phyloP scores from a whole-genome alignment of 1,284 basidiomycete genomes.

The Mycena citricolor region DNA sequence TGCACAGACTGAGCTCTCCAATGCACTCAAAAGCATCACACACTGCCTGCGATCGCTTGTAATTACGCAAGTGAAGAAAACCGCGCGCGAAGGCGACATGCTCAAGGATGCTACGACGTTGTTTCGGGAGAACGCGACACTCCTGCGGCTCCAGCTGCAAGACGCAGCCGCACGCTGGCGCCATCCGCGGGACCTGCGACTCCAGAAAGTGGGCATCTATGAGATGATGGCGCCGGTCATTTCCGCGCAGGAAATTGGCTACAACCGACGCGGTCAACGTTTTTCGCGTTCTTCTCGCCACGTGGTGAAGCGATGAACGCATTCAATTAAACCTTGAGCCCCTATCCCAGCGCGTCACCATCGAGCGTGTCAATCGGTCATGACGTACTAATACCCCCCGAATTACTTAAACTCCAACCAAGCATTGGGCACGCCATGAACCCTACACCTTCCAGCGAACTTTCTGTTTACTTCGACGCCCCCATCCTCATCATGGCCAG shows the following conservation, averaged over 20 bases:
- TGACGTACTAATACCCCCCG: too few species aligned
- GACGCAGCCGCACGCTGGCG: constrained; percentile 22
- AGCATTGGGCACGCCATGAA: too few species aligned
- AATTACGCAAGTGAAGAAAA: constrained; percentile 19
- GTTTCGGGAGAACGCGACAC: constrained; percentile 15
- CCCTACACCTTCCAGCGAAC: constrained; percentile 36
- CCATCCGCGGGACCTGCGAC: constrained; percentile 19
- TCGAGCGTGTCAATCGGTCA: too few species aligned
- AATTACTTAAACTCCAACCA: too few species aligned
- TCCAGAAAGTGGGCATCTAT: constrained; percentile 14
- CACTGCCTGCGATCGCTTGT: constrained; percentile 18
- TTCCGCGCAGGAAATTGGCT: constrained; percentile 17
- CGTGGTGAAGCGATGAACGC: constrained; percentile 10
- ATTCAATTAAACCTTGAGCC: too few species aligned
- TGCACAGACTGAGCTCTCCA: constrained; percentile 13
- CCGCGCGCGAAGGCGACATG: constrained; percentile 15
- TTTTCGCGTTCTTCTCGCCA: constrained; percentile 9
- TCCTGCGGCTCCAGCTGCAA: constrained; percentile 13
- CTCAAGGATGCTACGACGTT: constrained; percentile 17
- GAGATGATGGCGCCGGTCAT: constrained; percentile 10
- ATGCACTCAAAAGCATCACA: constrained; percentile 10
- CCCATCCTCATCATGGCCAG: constrained; percentile 13
- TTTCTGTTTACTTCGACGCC: constrained; percentile 24
- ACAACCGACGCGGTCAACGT: constrained; percentile 8
- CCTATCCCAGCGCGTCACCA: too few species aligned